These are phyloP conservation scores for Ciborinia camelliae DNA, from an alignment of 2,329 filamentous ascomycete genomes.

Conservation along the genomic window DNA sequence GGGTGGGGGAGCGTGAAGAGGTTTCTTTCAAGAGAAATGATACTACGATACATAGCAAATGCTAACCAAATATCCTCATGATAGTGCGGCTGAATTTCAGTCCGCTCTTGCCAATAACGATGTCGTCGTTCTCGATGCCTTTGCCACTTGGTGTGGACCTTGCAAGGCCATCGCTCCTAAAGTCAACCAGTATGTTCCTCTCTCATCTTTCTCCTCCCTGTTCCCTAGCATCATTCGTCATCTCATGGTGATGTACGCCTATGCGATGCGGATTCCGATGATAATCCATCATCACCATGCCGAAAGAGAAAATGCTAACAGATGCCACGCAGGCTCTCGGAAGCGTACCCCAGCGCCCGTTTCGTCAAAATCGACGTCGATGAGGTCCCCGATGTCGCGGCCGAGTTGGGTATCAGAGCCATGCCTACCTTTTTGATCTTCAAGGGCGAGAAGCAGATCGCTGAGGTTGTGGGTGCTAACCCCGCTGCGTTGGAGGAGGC, in stretches of 20 bases:
- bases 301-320: constrained; percentile 20
- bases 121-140: constrained; percentile 79
- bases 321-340: constrained; percentile 50
- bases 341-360: constrained; percentile 56
- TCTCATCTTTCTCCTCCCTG: constrained; percentile 17
- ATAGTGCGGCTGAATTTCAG: constrained; percentile 58
- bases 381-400: constrained; percentile 68
- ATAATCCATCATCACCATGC: no score
- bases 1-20: neutral
- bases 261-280: no score
- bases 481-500: constrained; percentile 58
- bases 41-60: neutral
- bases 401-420: constrained; percentile 76
- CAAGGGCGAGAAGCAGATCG: constrained; percentile 70
- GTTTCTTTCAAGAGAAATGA: no score
- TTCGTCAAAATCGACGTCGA: constrained; percentile 95
- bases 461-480: constrained; percentile 77
- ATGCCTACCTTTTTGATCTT: constrained; percentile 92
- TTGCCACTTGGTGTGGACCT: constrained; percentile 88
- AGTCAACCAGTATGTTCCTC: constrained; percentile 57
- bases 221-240: no score
- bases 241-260: no score
- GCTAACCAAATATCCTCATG: constrained; percentile 31
- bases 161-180: constrained; percentile 87
- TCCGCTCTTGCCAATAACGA: constrained; percentile 51